These are phyloP conservation scores for Vararia minispora DNA, from an alignment of 768 basidiomycete genomes.

Conservation along the genomic window DNA sequence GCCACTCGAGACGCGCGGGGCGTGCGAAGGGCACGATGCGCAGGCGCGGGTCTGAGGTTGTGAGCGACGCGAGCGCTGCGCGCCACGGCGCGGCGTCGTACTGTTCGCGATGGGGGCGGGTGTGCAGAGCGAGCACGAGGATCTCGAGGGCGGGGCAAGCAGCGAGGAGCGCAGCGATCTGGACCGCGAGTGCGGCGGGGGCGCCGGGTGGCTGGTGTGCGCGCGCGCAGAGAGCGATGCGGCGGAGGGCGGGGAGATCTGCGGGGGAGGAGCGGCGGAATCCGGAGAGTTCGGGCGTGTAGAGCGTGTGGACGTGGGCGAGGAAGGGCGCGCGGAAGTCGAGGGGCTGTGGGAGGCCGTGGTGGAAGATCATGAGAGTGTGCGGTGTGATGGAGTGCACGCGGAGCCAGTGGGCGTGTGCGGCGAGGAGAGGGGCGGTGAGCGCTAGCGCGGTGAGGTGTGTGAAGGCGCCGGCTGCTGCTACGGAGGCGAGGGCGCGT, in stretches of 20 bases:
- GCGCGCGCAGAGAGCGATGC: constrained; percentile 12
- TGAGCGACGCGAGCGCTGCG: neutral
- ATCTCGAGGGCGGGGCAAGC: constrained; percentile 8
- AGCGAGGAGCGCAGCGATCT: constrained; percentile 2
- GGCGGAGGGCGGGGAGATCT: constrained; percentile 7
- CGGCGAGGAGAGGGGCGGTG: constrained; percentile 12
- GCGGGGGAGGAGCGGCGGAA: constrained; percentile 9
- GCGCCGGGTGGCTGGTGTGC: constrained; percentile 1
- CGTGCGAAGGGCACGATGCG: constrained; percentile 10
- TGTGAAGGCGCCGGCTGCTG: constrained; percentile 4
- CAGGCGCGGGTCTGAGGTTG: constrained; percentile 9
- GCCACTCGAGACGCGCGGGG: constrained; percentile 11
- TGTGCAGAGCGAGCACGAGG: constrained; percentile 10
- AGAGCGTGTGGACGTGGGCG: constrained; percentile 7
- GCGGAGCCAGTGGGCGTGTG: constrained; percentile 14
- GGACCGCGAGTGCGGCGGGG: constrained; percentile 2
- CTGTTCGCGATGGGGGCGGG: neutral
- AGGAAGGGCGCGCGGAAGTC: constrained; percentile 12
- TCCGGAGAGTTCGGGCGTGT: constrained; percentile 12
- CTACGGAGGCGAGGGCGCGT: constrained; percentile 6
- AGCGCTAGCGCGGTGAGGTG: constrained; percentile 9
- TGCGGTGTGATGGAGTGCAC: constrained; percentile 6
- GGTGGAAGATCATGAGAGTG: constrained; percentile 14
- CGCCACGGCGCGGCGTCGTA: neutral
- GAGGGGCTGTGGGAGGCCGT: constrained; percentile 9